Evolutionary conservation across 228 moss, liverwort and hornwort species (phyloP).

Genomic region (Sphagnum magellanicum): DNA sequence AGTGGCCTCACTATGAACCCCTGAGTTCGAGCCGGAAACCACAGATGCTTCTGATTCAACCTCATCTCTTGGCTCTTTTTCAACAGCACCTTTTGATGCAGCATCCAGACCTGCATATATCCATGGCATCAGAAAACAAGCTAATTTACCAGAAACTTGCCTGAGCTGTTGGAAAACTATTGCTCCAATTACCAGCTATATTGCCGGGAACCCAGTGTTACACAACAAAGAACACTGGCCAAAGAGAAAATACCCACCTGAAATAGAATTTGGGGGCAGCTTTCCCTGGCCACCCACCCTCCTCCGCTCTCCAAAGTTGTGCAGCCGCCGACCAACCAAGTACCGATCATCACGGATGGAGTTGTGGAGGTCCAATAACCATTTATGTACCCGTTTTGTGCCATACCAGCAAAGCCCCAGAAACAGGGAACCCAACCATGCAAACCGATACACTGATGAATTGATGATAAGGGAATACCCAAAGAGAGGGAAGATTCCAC

Average conservation of each 20-base stretch:
- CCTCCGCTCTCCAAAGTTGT: conserved; percentile 54
- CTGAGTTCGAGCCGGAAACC: conserved; percentile 9
- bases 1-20: conserved; percentile 26
- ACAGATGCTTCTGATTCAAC: neutral
- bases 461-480: conserved; percentile 19
- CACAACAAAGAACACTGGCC: neutral
- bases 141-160: neutral
- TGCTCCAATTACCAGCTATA: neutral
- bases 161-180: neutral
- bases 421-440: conserved; percentile 51
- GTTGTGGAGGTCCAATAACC: conserved; percentile 56
- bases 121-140: neutral
- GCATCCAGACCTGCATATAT: conserved; percentile 18
- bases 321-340: conserved; percentile 49
- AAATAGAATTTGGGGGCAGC: conserved; percentile 2
- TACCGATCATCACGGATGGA: conserved; percentile 59
- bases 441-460: conserved; percentile 39
- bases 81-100: conserved; percentile 12
- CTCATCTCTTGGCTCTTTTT: conserved; percentile 5
- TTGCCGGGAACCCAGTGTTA: neutral
- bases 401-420: conserved; percentile 34
- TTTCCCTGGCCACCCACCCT: conserved; percentile 14
- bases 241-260: neutral
- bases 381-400: conserved; percentile 26
- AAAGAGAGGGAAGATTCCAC: conserved; percentile 1